These are phyloP conservation scores for Turritis glabra DNA, from an alignment of 345 rosid genomes.

Conservation along the genomic window DNA sequence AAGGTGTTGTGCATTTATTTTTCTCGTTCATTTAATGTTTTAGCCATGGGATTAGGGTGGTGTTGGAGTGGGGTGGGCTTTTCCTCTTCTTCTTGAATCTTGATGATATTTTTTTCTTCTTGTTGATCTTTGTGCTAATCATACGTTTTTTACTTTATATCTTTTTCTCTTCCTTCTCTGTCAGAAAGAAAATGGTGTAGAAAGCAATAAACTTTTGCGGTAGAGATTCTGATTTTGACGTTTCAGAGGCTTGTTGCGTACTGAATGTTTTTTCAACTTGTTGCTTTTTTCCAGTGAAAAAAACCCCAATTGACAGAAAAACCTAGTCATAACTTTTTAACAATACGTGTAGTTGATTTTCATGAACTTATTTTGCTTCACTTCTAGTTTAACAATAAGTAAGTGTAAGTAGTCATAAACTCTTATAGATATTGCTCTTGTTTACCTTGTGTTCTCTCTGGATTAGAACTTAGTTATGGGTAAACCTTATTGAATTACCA, in stretches of 20 bases:
- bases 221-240: slow-evolving; percentile 82
- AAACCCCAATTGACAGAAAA: slow-evolving; percentile 20
- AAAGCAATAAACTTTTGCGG: slow-evolving; percentile 48
- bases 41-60: slow-evolving; percentile 9
- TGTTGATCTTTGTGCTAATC: slow-evolving; percentile 29
- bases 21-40: slow-evolving; percentile 21
- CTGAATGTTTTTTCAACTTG: slow-evolving; percentile 42
- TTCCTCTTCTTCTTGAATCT: slow-evolving; percentile 13
- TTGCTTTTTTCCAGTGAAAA: slow-evolving; percentile 29
- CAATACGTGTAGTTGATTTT: slow-evolving; percentile 13
- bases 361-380: slow-evolving; percentile 2
- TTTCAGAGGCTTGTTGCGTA: slow-evolving; percentile 54
- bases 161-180: slow-evolving; percentile 24
- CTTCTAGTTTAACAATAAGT: not conserved
- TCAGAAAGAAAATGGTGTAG: slow-evolving; percentile 45
- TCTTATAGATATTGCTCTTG: not conserved
- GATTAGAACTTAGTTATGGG: not conserved
- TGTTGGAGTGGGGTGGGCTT: not conserved
- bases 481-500: not conserved
- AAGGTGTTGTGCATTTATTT: slow-evolving; percentile 27
- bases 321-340: slow-evolving; percentile 38
- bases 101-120: not conserved
- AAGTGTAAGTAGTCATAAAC: not conserved
- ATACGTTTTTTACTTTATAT: slow-evolving; percentile 22
- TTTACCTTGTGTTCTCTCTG: not conserved